Evolutionary conservation across 1,284 basidiomycete species (phyloP).

Genomic region (Xerocomus nothofagi): DNA sequence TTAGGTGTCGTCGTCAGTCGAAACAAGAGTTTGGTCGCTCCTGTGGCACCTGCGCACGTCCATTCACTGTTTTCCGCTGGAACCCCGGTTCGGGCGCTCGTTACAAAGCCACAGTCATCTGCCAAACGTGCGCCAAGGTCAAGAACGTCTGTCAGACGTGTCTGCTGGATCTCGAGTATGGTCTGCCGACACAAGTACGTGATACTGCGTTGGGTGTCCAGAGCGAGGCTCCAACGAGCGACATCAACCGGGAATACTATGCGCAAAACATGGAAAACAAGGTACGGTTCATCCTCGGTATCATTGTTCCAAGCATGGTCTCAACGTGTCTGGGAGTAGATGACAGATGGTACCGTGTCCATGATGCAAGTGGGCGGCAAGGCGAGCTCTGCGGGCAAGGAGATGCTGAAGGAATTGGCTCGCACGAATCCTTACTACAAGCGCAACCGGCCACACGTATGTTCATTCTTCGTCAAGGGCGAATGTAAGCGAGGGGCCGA

Average conservation of each 20-base stretch:
- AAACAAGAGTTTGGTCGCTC: slow-evolving; percentile 96
- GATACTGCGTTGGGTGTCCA: slow-evolving; percentile 91
- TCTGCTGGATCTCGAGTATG: slow-evolving; percentile 93
- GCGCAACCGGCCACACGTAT: slow-evolving; percentile 90
- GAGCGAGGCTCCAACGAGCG: slow-evolving; percentile 89
- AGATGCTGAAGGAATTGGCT: slow-evolving; percentile 93
- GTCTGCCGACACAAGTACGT: slow-evolving; percentile 94
- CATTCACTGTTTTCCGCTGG: slow-evolving; percentile 98
- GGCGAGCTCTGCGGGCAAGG: slow-evolving; percentile 82
- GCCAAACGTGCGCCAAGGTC: slow-evolving; percentile 97
- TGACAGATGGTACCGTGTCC: slow-evolving; percentile 65
- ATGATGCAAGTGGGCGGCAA: slow-evolving; percentile 62
- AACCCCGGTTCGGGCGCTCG: slow-evolving; percentile 92
- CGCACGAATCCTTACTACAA: slow-evolving; percentile 96
- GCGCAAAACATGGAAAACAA: slow-evolving; percentile 95
- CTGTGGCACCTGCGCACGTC: slow-evolving; percentile 93
- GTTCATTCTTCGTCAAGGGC: slow-evolving; percentile 95
- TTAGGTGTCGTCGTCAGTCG: slow-evolving; percentile 53
- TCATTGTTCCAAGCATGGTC: neutral
- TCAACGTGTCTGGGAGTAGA: slow-evolving; percentile 37
- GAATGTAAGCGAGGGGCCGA: slow-evolving; percentile 89
- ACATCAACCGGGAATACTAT: slow-evolving; percentile 97
- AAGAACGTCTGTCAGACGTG: slow-evolving; percentile 99
- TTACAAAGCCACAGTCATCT: slow-evolving; percentile 98
- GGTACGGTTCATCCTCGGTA: slow-evolving; percentile 42